Evolutionary conservation across 1,284 basidiomycete species (phyloP).

Genomic region (Cystobasidiaceae sp.): DNA sequence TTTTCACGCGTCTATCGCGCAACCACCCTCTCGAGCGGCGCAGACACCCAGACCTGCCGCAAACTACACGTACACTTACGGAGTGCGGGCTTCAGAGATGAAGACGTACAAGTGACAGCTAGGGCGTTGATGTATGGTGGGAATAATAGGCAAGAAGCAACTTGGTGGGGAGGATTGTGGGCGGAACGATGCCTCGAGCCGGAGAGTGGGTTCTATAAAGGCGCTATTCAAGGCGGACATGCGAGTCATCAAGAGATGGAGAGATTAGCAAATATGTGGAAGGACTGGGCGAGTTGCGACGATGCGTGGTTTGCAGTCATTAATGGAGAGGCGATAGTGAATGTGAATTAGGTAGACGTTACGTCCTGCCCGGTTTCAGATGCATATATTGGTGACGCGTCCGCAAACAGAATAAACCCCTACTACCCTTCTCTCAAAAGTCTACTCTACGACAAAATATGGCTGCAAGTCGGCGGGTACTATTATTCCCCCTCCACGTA

Average conservation of each 20-base stretch:
- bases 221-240: slow-evolving; percentile 17
- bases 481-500: no score
- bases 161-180: slow-evolving; percentile 32
- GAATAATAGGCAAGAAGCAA: not conserved
- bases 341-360: not conserved
- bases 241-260: slow-evolving; percentile 20
- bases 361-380: no score
- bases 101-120: not conserved
- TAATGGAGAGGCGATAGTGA: slow-evolving; percentile 27
- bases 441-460: no score
- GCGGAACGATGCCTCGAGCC: slow-evolving; percentile 12
- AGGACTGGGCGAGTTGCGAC: slow-evolving; percentile 11
- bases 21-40: slow-evolving; percentile 25
- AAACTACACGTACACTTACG: slow-evolving; percentile 17
- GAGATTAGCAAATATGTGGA: slow-evolving; percentile 20
- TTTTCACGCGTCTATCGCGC: slow-evolving; percentile 11
- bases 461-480: no score
- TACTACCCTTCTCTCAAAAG: no score
- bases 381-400: no score
- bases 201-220: slow-evolving; percentile 23
- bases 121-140: slow-evolving; percentile 14
- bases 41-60: slow-evolving; percentile 31
- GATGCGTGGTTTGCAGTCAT: slow-evolving; percentile 32
- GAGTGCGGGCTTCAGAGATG: slow-evolving; percentile 21
- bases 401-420: no score